These are phyloP conservation scores for Metschnikowia peoriensis DNA, from an alignment of 805 yeast species.

Conservation along the genomic window DNA sequence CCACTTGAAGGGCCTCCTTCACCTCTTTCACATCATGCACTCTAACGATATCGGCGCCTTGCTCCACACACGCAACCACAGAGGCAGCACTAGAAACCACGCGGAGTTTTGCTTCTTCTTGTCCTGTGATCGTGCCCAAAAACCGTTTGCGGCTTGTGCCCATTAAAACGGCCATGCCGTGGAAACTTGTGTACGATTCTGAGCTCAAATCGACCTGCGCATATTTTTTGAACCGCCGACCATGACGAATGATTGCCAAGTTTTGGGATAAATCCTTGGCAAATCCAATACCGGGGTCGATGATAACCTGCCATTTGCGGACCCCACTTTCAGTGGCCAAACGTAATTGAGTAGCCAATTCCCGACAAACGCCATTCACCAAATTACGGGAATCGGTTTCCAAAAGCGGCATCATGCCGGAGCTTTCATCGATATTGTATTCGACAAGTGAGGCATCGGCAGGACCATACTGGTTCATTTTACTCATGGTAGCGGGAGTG, in stretches of 20 bases:
- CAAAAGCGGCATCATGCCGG: constrained; percentile 13
- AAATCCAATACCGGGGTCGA: constrained; percentile 96
- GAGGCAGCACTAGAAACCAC: constrained; percentile 75
- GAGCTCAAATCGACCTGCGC: constrained; percentile 22
- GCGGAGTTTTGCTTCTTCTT: constrained; percentile 56
- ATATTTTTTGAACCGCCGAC: constrained; percentile 49
- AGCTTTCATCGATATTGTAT: constrained; percentile 22
- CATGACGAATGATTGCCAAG: constrained; percentile 56
- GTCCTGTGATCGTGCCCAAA: constrained; percentile 70
- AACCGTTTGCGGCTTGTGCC: constrained; percentile 92
- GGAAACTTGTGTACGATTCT: constrained; percentile 40
- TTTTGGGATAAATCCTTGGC: constrained; percentile 83
- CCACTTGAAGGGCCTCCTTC: constrained; percentile 46
- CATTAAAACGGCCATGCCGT: constrained; percentile 63
- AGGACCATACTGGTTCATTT: constrained; percentile 52
- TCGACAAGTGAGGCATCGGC: constrained; percentile 38
- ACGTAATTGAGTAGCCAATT: constrained; percentile 54
- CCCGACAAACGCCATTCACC: constrained; percentile 60
- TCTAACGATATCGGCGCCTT: constrained; percentile 75
- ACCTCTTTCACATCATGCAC: constrained; percentile 79
- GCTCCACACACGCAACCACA: constrained; percentile 68
- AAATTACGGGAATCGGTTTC: constrained; percentile 33
- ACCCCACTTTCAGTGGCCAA: constrained; percentile 65
- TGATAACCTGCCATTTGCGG: constrained; percentile 82
- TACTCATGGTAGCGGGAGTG: constrained; percentile 67